A percentile compares a stretch with the other conserved stretches of the same genome.
Conservation (phyloP, 352 stramenopile genomes). For the Phytophthora tentaculata region DNA sequence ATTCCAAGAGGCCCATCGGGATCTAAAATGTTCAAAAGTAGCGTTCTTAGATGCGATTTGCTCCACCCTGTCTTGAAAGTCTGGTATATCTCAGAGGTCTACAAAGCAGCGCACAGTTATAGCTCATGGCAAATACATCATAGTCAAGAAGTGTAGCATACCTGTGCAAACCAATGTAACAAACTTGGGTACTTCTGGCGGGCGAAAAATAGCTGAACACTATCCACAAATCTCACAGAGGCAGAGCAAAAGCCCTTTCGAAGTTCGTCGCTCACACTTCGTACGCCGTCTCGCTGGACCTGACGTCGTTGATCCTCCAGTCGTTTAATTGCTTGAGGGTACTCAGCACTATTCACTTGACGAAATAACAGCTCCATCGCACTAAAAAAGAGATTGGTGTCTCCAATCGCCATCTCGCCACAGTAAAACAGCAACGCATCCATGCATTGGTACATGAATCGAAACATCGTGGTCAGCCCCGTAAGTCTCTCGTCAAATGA, state of each 20-base stretch:
- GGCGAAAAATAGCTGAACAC: constrained; percentile 81
- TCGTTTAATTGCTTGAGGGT: constrained; percentile 55
- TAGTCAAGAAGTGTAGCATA: constrained; percentile 28
- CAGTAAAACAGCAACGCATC: constrained; percentile 80
- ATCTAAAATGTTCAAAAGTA: constrained; percentile 82
- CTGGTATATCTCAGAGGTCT: constrained; percentile 85
- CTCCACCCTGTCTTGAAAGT: constrained; percentile 71
- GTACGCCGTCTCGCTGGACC: constrained; percentile 7
- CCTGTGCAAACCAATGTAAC: constrained; percentile 84
- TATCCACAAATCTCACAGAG: constrained; percentile 71
- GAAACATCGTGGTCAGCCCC: constrained; percentile 60
- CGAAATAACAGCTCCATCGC: constrained; percentile 81
- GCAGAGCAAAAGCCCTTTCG: constrained; percentile 45
- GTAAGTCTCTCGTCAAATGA: constrained; percentile 34
- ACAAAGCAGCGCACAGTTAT: constrained; percentile 5
- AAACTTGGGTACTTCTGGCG: constrained; percentile 84
- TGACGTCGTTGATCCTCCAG: constrained; percentile 16
- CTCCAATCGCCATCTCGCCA: constrained; percentile 77
- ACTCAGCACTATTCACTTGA: constrained; percentile 72
- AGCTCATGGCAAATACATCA: constrained; percentile 2
- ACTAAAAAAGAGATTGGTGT: constrained; percentile 76
- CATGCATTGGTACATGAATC: constrained; percentile 86
- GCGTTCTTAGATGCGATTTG: constrained; percentile 63
- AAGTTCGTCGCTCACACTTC: constrained; percentile 35
- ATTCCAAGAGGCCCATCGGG: constrained; percentile 80